Percentiles rank a stretch among this genome's conserved stretches.
These are phyloP conservation scores for Camillea tinctor DNA, from an alignment of 2,329 filamentous ascomycete genomes.

Conservation along the genomic window DNA sequence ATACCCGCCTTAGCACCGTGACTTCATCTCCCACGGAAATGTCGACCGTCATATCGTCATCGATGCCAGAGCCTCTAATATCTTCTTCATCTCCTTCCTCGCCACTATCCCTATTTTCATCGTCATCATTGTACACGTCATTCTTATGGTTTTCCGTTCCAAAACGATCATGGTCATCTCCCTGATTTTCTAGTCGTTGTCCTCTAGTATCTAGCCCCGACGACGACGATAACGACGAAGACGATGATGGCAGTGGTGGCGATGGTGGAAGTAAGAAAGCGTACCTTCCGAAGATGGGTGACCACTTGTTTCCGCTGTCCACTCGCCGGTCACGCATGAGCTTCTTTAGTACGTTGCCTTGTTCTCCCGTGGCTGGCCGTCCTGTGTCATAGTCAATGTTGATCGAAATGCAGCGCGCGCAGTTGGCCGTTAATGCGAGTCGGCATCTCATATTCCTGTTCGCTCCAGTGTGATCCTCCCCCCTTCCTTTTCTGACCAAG, in stretches of 20 bases:
- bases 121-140: slow-evolving; percentile 29
- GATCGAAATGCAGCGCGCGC: slow-evolving; percentile 64
- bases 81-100: not conserved
- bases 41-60: slow-evolving; percentile 27
- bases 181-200: not conserved
- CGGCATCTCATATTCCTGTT: slow-evolving; percentile 7
- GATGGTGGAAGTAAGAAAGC: slow-evolving; percentile 52
- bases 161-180: not conserved
- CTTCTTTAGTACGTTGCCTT: slow-evolving; percentile 65
- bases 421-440: slow-evolving; percentile 67
- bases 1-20: slow-evolving; percentile 47
- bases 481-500: not conserved
- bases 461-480: not conserved
- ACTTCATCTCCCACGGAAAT: slow-evolving; percentile 58
- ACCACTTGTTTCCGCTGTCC: slow-evolving; percentile 65
- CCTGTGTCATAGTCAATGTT: slow-evolving; percentile 72
- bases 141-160: slow-evolving; percentile 39
- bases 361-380: slow-evolving; percentile 52
- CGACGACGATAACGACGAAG: not conserved
- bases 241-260: slow-evolving; percentile 12
- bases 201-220: not conserved
- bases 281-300: slow-evolving; percentile 72
- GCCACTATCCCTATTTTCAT: slow-evolving; percentile 2
- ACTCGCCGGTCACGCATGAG: slow-evolving; percentile 69
- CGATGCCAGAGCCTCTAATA: slow-evolving; percentile 23